These are phyloP conservation scores for Botrytis aclada DNA, from an alignment of 2,329 filamentous ascomycete genomes.

Conservation along the genomic window DNA sequence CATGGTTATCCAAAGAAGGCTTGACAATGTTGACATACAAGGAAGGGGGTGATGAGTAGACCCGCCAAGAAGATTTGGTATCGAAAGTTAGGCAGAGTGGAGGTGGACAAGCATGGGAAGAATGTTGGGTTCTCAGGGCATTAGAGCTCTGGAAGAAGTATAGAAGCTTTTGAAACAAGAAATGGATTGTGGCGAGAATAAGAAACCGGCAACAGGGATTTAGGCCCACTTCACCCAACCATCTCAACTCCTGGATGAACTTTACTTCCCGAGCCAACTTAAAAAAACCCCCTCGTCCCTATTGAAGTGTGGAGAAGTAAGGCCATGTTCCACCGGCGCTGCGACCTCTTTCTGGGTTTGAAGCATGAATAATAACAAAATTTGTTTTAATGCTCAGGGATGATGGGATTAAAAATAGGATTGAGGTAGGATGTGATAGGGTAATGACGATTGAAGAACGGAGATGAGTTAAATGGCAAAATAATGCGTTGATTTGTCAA, in stretches of 20 bases:
- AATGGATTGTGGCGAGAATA: conserved; percentile 16
- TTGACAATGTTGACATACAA: conserved; percentile 3
- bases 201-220: conserved; percentile 13
- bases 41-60: conserved; percentile 12
- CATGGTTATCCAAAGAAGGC: conserved; percentile 11
- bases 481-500: conserved; percentile 19
- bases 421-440: conserved; percentile 8
- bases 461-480: conserved; percentile 21
- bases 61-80: conserved; percentile 5
- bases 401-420: conserved; percentile 21
- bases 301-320: conserved; percentile 18
- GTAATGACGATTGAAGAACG: conserved; percentile 12
- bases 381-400: conserved; percentile 20
- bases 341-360: conserved; percentile 17
- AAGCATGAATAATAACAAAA: conserved; percentile 20
- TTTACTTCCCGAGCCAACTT: conserved; percentile 8
- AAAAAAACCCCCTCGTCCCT: background rate
- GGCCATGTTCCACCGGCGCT: conserved; percentile 4
- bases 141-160: conserved; percentile 30
- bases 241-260: conserved; percentile 22
- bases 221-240: conserved; percentile 13
- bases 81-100: conserved; percentile 16
- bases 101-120: background rate
- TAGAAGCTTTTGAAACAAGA: conserved; percentile 32
- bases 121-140: conserved; percentile 23